Conservation (phyloP, 2,329 filamentous ascomycete species). For the Colletotrichum truncatum region DNA sequence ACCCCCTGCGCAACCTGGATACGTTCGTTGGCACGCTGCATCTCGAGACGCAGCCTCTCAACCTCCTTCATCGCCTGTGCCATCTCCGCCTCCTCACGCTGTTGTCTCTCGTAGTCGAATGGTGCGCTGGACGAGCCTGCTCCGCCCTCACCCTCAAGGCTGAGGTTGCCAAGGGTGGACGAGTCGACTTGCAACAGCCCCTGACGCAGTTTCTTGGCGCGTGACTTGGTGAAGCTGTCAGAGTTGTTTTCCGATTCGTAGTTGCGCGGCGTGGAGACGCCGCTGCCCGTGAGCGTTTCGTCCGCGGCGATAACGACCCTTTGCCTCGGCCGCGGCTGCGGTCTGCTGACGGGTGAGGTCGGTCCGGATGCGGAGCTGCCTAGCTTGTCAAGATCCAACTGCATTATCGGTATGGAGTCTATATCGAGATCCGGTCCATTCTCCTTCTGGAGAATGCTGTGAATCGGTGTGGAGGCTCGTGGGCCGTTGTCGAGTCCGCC, state of each 20-base stretch:
- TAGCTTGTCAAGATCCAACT: conserved; percentile 78
- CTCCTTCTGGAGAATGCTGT: conserved; percentile 76
- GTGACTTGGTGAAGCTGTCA: conserved; percentile 58
- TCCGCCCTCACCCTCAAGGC: conserved; percentile 63
- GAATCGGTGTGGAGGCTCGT: conserved; percentile 78
- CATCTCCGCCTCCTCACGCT: conserved; percentile 89
- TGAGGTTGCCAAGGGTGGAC: conserved; percentile 78
- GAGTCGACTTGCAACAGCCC: conserved; percentile 86
- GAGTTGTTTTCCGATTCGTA: conserved; percentile 65
- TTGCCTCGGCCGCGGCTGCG: conserved; percentile 57
- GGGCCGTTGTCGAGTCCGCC: conserved; percentile 60
- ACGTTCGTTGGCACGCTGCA: conserved; percentile 83
- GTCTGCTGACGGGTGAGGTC: conserved; percentile 40
- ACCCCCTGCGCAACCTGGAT: conserved; percentile 77
- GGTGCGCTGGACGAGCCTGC: conserved; percentile 41
- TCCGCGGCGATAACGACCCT: conserved; percentile 76
- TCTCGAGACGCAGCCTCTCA: conserved; percentile 85
- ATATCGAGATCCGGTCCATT: conserved; percentile 87
- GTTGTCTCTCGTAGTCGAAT: conserved; percentile 71
- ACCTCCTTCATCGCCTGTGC: conserved; percentile 87
- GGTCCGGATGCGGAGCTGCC: conserved; percentile 37
- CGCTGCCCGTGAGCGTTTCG: conserved; percentile 72
- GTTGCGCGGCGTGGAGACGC: conserved; percentile 57
- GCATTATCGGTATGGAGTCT: conserved; percentile 95
- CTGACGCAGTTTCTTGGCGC: conserved; percentile 63